Percentiles rank a stretch among this genome's conserved stretches.
phyloP scores from a whole-genome alignment of 345 rosid species.

The Lepidium africanum region DNA sequence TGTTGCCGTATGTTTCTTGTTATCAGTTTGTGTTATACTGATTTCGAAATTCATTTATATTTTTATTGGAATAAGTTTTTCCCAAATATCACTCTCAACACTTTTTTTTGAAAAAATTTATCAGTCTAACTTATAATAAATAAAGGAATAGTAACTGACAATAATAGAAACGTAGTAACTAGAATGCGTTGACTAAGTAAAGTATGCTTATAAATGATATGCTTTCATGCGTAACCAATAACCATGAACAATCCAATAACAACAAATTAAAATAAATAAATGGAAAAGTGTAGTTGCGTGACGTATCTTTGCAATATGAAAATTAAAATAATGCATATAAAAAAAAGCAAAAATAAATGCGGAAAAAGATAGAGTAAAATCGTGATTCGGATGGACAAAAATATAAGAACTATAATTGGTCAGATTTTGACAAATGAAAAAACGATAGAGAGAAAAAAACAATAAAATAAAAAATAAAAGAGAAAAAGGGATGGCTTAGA shows the following conservation, averaged over 20 bases:
- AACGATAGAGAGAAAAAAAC: background rate
- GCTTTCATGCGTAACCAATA: constrained; percentile 19
- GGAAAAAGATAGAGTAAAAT: background rate
- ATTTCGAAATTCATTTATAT: background rate
- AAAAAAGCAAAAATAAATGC: background rate
- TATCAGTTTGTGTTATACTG: background rate
- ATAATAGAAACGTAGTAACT: background rate
- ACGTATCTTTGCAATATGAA: constrained; percentile 9
- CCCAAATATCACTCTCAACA: background rate
- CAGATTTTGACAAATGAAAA: too few species aligned
- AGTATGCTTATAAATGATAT: background rate
- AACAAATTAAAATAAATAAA: background rate
- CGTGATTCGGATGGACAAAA: background rate
- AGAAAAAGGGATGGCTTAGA: constrained; percentile 19
- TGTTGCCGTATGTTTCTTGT: background rate
- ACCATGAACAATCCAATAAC: constrained; percentile 4
- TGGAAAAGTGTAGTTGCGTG: constrained; percentile 17
- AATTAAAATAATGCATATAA: background rate
- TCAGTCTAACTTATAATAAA: background rate
- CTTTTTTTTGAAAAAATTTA: too few species aligned
- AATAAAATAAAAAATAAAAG: background rate
- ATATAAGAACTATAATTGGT: too few species aligned
- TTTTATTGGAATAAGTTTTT: background rate
- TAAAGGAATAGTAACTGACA: background rate
- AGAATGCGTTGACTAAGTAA: background rate